phyloP scores from a whole-genome alignment of 306 rosid species.

The Sesbania bispinosa region DNA sequence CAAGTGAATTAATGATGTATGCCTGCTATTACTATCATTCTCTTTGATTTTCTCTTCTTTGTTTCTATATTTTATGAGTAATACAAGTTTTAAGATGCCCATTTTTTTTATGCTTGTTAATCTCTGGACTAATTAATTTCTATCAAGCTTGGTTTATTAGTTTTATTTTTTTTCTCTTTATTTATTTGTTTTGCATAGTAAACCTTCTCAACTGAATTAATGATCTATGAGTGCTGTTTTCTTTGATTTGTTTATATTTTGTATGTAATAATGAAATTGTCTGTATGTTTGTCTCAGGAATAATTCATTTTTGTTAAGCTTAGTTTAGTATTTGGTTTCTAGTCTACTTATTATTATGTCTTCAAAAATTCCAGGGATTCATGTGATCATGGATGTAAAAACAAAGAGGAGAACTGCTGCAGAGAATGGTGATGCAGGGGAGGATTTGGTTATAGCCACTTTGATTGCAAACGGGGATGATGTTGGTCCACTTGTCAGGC shows the following conservation, averaged over 20 bases:
- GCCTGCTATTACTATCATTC: neutral
- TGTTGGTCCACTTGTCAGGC: constrained; percentile 87
- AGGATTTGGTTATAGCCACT: constrained; percentile 66
- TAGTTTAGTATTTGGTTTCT: neutral
- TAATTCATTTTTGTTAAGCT: neutral
- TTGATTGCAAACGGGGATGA: constrained; percentile 82
- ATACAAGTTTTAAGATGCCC: no score
- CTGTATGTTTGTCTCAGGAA: neutral
- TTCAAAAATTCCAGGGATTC: constrained; percentile 24
- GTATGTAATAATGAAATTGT: neutral
- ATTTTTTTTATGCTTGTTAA: no score
- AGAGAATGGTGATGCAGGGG: constrained; percentile 73
- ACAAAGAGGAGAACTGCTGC: constrained; percentile 51
- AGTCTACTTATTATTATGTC: neutral
- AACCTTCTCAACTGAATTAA: neutral
- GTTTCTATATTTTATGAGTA: neutral
- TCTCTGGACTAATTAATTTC: no score
- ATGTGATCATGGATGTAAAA: constrained; percentile 53
- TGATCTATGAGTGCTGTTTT: neutral
- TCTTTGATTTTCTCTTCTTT: neutral
- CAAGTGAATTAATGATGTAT: neutral
- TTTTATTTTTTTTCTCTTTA: neutral
- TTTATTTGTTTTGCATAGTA: neutral
- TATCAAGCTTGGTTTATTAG: neutral
- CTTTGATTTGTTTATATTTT: constrained; percentile 13